A percentile compares a stretch with the other conserved stretches of the same genome.
phyloP scores from a whole-genome alignment of 805 yeast genomes.

The Isabelozyma gotoi region DNA sequence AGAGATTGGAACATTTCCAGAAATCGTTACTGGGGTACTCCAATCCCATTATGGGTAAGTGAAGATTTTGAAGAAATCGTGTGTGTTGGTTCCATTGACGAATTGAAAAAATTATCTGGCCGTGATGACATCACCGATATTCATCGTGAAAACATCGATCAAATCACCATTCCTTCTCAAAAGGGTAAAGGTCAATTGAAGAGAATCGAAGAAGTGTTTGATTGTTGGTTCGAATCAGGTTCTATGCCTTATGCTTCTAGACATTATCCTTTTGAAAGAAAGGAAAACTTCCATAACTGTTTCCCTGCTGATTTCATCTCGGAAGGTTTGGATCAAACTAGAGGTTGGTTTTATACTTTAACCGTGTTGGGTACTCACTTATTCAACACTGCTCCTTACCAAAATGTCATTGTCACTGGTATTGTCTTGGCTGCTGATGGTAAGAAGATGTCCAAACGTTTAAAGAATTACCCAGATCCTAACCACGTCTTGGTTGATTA shows the following conservation, averaged over 20 bases:
- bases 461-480: constrained; percentile 98
- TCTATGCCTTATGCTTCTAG: constrained; percentile 98
- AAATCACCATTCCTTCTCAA: constrained; percentile 89
- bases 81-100: constrained; percentile 88
- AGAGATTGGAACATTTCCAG: constrained; percentile 99
- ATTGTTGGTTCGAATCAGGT: constrained; percentile 99
- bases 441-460: constrained; percentile 97
- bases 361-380: constrained; percentile 94
- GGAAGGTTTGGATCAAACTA: constrained; percentile 98
- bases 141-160: constrained; percentile 91
- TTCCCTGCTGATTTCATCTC: constrained; percentile 98
- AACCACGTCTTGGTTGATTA: constrained; percentile 73
- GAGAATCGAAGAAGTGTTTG: constrained; percentile 97
- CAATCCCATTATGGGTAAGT: constrained; percentile 95
- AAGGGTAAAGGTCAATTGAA: constrained; percentile 83
- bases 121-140: constrained; percentile 77
- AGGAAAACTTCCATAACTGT: constrained; percentile 63
- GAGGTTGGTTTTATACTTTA: constrained; percentile 99
- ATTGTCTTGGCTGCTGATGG: constrained; percentile 97
- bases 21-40: constrained; percentile 99
- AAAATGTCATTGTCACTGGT: constrained; percentile 95
- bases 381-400: constrained; percentile 88
- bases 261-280: constrained; percentile 93
- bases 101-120: constrained; percentile 84
- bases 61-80: constrained; percentile 92